These are phyloP conservation scores for Rosellinia necatrix DNA, from an alignment of 2,329 filamentous ascomycete genomes.

Conservation along the genomic window DNA sequence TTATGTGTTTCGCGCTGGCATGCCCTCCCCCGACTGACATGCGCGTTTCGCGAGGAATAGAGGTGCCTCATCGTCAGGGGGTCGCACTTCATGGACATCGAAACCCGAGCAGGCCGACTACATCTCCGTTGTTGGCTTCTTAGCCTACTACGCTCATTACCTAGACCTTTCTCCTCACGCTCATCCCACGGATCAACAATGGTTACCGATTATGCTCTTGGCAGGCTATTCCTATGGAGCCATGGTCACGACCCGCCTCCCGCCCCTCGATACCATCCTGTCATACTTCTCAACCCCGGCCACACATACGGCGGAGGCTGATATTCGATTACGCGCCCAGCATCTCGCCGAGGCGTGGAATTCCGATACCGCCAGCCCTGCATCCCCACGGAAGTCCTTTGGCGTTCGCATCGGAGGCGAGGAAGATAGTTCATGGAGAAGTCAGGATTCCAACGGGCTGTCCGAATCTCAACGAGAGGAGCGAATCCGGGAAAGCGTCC, in stretches of 20 bases:
- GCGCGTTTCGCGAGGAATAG: conserved; percentile 50
- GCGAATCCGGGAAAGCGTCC: conserved; percentile 51
- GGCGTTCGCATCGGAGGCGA: conserved; percentile 57
- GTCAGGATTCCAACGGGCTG: conserved; percentile 42
- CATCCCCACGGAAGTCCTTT: conserved; percentile 42
- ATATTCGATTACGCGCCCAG: conserved; percentile 72
- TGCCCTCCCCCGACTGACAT: neutral
- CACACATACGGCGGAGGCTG: conserved; percentile 63
- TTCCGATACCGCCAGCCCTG: conserved; percentile 43
- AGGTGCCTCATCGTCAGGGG: conserved; percentile 75
- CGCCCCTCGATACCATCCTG: conserved; percentile 64
- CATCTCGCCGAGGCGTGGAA: conserved; percentile 69
- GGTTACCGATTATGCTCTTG: conserved; percentile 51
- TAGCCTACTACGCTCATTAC: conserved; percentile 72
- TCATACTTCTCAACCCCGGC: conserved; percentile 59
- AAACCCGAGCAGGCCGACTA: conserved; percentile 84
- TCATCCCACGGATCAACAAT: neutral
- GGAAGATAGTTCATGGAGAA: conserved; percentile 48
- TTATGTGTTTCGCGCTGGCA: neutral
- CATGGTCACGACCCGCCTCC: conserved; percentile 75
- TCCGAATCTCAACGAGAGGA: conserved; percentile 50
- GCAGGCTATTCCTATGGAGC: conserved; percentile 92
- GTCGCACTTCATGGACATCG: conserved; percentile 85
- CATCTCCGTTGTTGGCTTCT: conserved; percentile 77
- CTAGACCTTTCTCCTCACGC: conserved; percentile 50